These are phyloP conservation scores for Chrysopogon serrulatus DNA, from an alignment of 176 grass and related monocot species.

Conservation along the genomic window DNA sequence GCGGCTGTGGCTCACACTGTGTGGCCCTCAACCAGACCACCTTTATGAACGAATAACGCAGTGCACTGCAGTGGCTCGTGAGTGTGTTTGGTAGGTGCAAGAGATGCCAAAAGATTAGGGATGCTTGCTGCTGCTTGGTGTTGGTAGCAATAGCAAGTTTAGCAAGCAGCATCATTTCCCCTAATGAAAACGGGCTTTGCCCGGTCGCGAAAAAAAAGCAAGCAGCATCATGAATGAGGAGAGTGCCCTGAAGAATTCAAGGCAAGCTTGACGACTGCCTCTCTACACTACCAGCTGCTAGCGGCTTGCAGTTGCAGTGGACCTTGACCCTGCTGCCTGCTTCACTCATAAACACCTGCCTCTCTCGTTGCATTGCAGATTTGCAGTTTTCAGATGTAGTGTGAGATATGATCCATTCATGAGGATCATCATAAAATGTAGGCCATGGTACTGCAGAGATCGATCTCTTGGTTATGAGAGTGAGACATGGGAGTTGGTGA, in stretches of 20 bases:
- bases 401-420: too few species aligned
- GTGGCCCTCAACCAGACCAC: not conserved
- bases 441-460: too few species aligned
- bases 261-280: not conserved
- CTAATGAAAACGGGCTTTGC: too few species aligned
- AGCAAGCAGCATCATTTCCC: too few species aligned
- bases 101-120: conserved; percentile 45
- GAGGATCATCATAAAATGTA: too few species aligned
- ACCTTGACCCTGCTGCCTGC: too few species aligned
- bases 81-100: conserved; percentile 8
- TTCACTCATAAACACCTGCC: too few species aligned
- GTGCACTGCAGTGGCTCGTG: not conserved
- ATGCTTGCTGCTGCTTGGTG: not conserved
- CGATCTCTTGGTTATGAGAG: too few species aligned
- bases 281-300: not conserved
- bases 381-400: too few species aligned
- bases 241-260: conserved; percentile 29
- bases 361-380: too few species aligned
- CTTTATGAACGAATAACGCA: conserved; percentile 6
- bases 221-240: not conserved
- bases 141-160: not conserved
- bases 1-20: not conserved
- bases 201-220: too few species aligned
- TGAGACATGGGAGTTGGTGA: conserved; percentile 4
- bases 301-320: not conserved